These are phyloP conservation scores for Flaveria sonorensis DNA, from an alignment of 129 eudicot genomes.

Conservation along the genomic window DNA sequence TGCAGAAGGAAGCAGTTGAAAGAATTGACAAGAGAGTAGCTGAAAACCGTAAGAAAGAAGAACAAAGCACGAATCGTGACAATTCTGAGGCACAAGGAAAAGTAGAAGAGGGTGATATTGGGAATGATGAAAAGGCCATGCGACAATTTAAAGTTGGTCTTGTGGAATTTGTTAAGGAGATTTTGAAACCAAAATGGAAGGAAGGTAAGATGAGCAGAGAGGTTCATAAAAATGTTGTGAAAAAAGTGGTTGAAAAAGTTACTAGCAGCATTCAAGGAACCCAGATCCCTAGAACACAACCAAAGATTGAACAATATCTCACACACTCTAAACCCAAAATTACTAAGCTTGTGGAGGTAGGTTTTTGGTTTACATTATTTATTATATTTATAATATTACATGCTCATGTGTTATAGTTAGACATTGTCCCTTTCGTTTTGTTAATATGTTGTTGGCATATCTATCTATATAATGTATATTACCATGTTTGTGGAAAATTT, in stretches of 20 bases:
- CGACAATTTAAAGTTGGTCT: slow-evolving; percentile 68
- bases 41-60: slow-evolving; percentile 42
- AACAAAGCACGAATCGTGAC: slow-evolving; percentile 32
- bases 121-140: slow-evolving; percentile 72
- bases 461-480: background rate
- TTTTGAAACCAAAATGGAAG: slow-evolving; percentile 85
- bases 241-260: slow-evolving; percentile 80
- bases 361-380: slow-evolving; percentile 11
- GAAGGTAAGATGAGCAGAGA: slow-evolving; percentile 89
- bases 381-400: slow-evolving; percentile 12
- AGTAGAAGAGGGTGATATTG: slow-evolving; percentile 48
- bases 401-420: slow-evolving; percentile 13
- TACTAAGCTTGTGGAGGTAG: slow-evolving; percentile 76
- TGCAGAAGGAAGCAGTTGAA: slow-evolving; percentile 35
- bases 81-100: slow-evolving; percentile 41
- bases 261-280: slow-evolving; percentile 55
- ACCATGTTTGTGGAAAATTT: background rate
- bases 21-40: slow-evolving; percentile 25
- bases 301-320: slow-evolving; percentile 62
- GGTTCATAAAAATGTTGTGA: slow-evolving; percentile 70
- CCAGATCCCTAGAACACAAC: slow-evolving; percentile 70
- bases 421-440: background rate
- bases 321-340: slow-evolving; percentile 57
- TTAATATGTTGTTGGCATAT: background rate
- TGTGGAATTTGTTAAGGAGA: slow-evolving; percentile 77